phyloP scores from a whole-genome alignment of 2,329 filamentous ascomycete genomes.

The Sclerotinia trifoliorum region DNA sequence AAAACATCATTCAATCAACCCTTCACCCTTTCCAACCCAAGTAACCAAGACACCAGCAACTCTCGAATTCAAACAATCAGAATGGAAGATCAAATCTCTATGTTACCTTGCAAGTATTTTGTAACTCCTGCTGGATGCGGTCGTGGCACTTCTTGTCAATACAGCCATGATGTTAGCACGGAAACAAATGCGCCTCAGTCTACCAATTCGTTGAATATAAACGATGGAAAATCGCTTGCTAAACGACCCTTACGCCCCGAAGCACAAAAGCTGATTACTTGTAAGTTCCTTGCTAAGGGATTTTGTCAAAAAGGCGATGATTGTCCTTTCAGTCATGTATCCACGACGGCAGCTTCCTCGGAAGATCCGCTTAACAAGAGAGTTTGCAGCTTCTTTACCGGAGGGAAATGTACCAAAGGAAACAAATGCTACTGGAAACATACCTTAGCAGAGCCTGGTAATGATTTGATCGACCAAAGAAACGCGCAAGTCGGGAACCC shows the following conservation, averaged over 20 bases:
- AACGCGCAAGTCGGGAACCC: not conserved
- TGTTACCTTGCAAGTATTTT: slow-evolving; percentile 1
- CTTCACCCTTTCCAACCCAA: not conserved
- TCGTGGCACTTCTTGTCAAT: not conserved
- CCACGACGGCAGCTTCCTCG: not conserved
- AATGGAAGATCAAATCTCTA: not conserved
- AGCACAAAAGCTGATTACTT: not conserved
- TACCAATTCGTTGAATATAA: not conserved
- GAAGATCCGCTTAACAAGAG: too few species aligned
- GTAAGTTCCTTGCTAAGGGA: not conserved
- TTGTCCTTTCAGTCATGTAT: not conserved
- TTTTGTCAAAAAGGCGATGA: not conserved
- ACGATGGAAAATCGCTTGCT: not conserved
- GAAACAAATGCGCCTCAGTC: not conserved
- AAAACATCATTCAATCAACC: not conserved
- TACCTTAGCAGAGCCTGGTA: too few species aligned
- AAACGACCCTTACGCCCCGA: not conserved
- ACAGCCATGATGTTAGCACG: not conserved
- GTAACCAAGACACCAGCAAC: not conserved
- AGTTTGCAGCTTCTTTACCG: not conserved
- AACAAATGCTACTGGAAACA: not conserved
- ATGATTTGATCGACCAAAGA: not conserved
- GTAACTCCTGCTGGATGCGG: not conserved
- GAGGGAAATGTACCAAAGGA: not conserved
- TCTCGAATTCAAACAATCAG: not conserved